A percentile compares a stretch with the other conserved stretches of the same genome.
These are phyloP conservation scores for Wickerhamiella bombiphila DNA, from an alignment of 805 yeast genomes.

Conservation along the genomic window DNA sequence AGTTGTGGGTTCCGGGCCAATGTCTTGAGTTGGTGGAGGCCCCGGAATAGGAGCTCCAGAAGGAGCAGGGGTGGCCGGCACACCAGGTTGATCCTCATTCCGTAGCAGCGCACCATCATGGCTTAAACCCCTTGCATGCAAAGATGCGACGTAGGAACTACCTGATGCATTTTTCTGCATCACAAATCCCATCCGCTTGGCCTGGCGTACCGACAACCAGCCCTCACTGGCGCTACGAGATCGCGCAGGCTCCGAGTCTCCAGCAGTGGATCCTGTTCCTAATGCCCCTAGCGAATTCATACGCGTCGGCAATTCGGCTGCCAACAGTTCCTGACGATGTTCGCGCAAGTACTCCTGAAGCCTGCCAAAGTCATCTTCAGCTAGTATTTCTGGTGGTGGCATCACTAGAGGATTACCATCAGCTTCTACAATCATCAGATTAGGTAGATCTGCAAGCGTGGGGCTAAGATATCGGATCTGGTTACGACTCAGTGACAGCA, in stretches of 20 bases:
- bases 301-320: neutral
- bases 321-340: slow-evolving; percentile 6
- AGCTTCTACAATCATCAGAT: slow-evolving; percentile 43
- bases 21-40: neutral
- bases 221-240: slow-evolving; percentile 29
- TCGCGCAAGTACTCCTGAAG: slow-evolving; percentile 28
- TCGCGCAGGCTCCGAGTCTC: slow-evolving; percentile 8
- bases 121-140: slow-evolving; percentile 30
- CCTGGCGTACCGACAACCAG: slow-evolving; percentile 37
- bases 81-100: neutral
- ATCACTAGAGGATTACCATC: slow-evolving; percentile 45
- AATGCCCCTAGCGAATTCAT: neutral
- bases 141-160: slow-evolving; percentile 12
- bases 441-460: slow-evolving; percentile 35
- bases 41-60: neutral
- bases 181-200: slow-evolving; percentile 64
- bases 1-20: neutral
- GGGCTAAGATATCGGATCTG: slow-evolving; percentile 41
- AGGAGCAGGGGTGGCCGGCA: neutral
- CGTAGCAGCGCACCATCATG: slow-evolving; percentile 10
- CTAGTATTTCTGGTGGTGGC: slow-evolving; percentile 7
- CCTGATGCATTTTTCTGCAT: slow-evolving; percentile 16
- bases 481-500: slow-evolving; percentile 49
- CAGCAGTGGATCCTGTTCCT: neutral
- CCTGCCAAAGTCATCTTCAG: slow-evolving; percentile 29